Evolutionary conservation across 352 stramenopile species (phyloP), one percentile per base, ranked within the genome.

Genomic region (Albugo laibachii): DNA sequence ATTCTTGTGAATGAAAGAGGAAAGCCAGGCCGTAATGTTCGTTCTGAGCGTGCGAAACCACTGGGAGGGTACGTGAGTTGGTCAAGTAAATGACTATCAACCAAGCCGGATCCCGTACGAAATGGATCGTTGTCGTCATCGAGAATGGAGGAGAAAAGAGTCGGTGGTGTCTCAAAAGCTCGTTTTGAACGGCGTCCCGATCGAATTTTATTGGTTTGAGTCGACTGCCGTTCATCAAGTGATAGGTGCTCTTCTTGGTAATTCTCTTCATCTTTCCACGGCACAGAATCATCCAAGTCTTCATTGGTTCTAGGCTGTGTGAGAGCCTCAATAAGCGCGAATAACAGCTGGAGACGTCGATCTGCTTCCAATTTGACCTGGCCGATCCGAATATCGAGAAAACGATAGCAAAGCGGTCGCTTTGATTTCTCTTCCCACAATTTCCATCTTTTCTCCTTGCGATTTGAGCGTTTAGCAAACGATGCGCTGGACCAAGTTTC

Each of bases 361-460:
- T 92, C 79, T 8, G 79, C 79, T 49, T 92, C 79, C 10, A 92
- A 50, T 41, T 92, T 92, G 13, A 92, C 69, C 60, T 89, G 76
- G 6, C 77, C 79, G 40, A 89, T 74, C 0, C 56, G 70, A 43
- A 86, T 62, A 14, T 55, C 58, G 11, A 89, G 47, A 11, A 65
- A 72, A 13, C 77, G 73, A 58, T 89, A 72, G 14, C 63, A 80
- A 5, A 69, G 55, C 18, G 67, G 58, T 27, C 59, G 59, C 37
- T 72, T 76, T 2, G 59, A 50, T 35, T 63, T 74, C 37, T 86
- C 77, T 36, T 85, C 65, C 44, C 71, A 85, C 46, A 84, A 51
- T 11, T 76, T 55, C 19, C 76, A 89, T 15, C 66, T 60, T 31
- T 31, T 31, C 8, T 31, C 24, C 8, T 31, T 31, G 24, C 24